Evolutionary conservation across 2,329 filamentous ascomycete genomes (phyloP).

Genomic region (Fusarium incarnatum): DNA sequence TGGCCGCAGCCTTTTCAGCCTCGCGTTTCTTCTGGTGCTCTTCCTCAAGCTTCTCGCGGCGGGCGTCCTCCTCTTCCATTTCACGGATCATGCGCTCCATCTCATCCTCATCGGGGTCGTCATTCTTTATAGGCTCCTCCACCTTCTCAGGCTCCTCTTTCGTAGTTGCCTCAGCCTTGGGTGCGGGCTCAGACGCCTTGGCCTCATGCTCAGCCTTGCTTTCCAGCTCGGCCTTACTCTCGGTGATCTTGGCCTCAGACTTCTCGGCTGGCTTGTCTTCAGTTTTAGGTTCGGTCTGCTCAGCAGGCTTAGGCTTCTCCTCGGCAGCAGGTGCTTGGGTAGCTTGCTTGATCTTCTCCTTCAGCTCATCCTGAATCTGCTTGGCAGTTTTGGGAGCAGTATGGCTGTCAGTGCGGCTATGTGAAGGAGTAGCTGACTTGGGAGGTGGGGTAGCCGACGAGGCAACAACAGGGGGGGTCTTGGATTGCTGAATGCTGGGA

Average conservation of each 20-base stretch:
- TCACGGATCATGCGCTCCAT: conserved; percentile 70
- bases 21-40: conserved; percentile 61
- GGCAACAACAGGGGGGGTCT: conserved; percentile 76
- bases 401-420: conserved; percentile 78
- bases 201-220: conserved; percentile 48
- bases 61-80: conserved; percentile 61
- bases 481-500: conserved; percentile 65
- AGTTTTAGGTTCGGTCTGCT: conserved; percentile 38
- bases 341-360: conserved; percentile 79
- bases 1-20: conserved; percentile 59
- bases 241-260: conserved; percentile 17
- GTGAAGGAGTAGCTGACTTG: conserved; percentile 75
- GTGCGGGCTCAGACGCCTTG: conserved; percentile 44
- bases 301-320: conserved; percentile 44
- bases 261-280: conserved; percentile 51
- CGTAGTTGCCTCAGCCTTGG: conserved; percentile 42
- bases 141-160: conserved; percentile 44
- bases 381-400: conserved; percentile 76
- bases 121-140: conserved; percentile 47
- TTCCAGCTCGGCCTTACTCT: conserved; percentile 39
- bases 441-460: conserved; percentile 84
- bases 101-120: conserved; percentile 64
- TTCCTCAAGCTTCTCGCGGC: conserved; percentile 45
- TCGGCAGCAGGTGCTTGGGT: conserved; percentile 54
- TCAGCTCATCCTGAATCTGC: conserved; percentile 85